Percentiles rank a stretch among this genome's conserved stretches.
Conservation (phyloP, 129 eudicot genomes). For the Flaveria sonorensis region DNA sequence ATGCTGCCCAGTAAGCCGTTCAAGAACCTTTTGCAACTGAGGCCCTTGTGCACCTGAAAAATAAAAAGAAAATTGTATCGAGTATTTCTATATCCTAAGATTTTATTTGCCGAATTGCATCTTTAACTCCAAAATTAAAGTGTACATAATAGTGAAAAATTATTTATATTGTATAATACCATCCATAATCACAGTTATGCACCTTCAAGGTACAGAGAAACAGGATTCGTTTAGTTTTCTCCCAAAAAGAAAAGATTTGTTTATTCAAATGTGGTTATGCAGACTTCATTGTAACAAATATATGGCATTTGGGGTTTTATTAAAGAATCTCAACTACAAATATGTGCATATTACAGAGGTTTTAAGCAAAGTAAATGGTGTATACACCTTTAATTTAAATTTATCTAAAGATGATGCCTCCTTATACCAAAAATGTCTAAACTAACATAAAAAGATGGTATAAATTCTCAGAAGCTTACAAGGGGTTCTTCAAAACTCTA, state of each 20-base stretch:
- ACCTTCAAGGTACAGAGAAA: neutral
- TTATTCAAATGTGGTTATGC: neutral
- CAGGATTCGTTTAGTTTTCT: neutral
- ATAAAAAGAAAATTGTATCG: neutral
- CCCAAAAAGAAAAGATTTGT: neutral
- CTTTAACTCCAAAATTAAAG: neutral
- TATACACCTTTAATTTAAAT: neutral
- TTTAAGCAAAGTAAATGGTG: neutral
- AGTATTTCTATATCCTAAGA: conserved; percentile 1
- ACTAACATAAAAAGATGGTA: neutral
- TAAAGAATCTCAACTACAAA: neutral
- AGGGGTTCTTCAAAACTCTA: neutral
- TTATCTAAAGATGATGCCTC: neutral
- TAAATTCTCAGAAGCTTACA: neutral
- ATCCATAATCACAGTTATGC: neutral
- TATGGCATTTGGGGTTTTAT: neutral
- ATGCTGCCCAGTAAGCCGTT: conserved; percentile 82
- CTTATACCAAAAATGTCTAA: neutral
- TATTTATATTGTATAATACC: neutral
- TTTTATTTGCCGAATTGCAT: conserved; percentile 1
- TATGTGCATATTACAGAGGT: neutral
- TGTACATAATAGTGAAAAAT: neutral
- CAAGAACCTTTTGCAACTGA: conserved; percentile 78
- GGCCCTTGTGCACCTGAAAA: conserved; percentile 82
- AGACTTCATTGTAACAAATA: neutral